Base-by-base conservation (phyloP, 495 filamentous ascomycete species). In the Podospora pseudoanserina region DNA sequence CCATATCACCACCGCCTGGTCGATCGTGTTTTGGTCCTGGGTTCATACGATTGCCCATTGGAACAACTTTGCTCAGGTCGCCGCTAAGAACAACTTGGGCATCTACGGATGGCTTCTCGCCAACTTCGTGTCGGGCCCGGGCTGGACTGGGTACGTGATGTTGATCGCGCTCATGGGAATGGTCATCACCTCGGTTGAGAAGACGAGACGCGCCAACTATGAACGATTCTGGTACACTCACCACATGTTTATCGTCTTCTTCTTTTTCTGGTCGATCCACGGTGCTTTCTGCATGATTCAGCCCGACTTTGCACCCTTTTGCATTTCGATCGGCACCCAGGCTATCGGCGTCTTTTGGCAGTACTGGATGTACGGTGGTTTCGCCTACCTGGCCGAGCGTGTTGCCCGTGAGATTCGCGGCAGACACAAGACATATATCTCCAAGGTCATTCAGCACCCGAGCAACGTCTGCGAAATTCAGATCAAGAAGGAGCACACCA, bases 381-480 rank as follows among this genome's bases (percentile, higher is more conserved):
- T 90, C 69, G 81, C 86, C 66, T 93, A 92, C 75, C 82, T 93
- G 30, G 83, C 84, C 49, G 91, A 93, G 76, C 81, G 89, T 69
- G 79, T 91, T 66, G 86, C 87, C 44, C 83, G 90, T 66, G 91
- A 92, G 77, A 77, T 91, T 63, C 86, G 89, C 63, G 89, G 90
- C 61, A 83, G 85, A 55, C 88, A 91, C 80, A 89, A 88, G 81
- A 91, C 90, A 6, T 91, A 88, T 75, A 90, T 93, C 70, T 91
- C 89, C 55, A 92, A 92, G 76, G 90, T 93, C 74, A 88, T 93
- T 70, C 90, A 92, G 76, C 91, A 93, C 78, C 90, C 91, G 5
- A 90, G 90, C 79, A 91, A 91, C 71, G 91, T 94, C 20, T 86
- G 90, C 72, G 91, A 94, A 73, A 91, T 94, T 64, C 91, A 93